Base-by-base conservation (phyloP, 352 stramenopile genomes). In the Pythium grandisporangium region DNA sequence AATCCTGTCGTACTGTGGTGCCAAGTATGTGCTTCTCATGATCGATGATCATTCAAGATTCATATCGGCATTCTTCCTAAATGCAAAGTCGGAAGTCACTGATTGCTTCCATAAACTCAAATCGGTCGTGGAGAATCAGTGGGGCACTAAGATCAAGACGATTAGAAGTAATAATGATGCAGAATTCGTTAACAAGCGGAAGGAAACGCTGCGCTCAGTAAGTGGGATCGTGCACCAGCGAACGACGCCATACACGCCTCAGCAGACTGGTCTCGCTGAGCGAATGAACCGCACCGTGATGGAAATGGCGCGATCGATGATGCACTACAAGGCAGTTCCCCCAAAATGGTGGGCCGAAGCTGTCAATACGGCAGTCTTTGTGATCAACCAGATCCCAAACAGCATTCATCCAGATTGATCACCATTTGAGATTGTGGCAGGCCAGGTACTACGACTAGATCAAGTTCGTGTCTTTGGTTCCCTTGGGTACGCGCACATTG, bases 331-430 rank as follows among this genome's bases (percentile, higher is more conserved):
- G 17, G 3, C 8, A 17, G 33, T 42, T 30, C 23, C 26, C 1
- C 6, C n/a, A 1, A 5, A 34, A 11, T 61, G 37, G 42, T 61
- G 53, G 48, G 42, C 20, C 1, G 41, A 58, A 17, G 53, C 53
- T 2, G 25, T 53, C n/a, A 39, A 45, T 19, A 50, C 42, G 3
- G 47, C 49, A 4, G 49, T 36, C 3, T 53, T 47, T 24, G 22
- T 61, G 3, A 20, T 51, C 3, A 61, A 61, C 32, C 40, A 42
- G 2, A 32, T 29, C 8, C 8, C 27, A 5, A 51, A n/a, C 13
- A 45, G 6, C 12, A 27, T 14, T 1, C n/a, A 19, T 13, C 35
- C 36, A 8, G 33, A 42, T 27, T 40, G 22, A 4, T 45, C 26
- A 3, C 35, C 35, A n/a, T 20, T 37, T 14, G 45, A 51, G 24